Evolutionary conservation across 768 basidiomycete species (phyloP).

Genomic region (Psilocybe azurescens): DNA sequence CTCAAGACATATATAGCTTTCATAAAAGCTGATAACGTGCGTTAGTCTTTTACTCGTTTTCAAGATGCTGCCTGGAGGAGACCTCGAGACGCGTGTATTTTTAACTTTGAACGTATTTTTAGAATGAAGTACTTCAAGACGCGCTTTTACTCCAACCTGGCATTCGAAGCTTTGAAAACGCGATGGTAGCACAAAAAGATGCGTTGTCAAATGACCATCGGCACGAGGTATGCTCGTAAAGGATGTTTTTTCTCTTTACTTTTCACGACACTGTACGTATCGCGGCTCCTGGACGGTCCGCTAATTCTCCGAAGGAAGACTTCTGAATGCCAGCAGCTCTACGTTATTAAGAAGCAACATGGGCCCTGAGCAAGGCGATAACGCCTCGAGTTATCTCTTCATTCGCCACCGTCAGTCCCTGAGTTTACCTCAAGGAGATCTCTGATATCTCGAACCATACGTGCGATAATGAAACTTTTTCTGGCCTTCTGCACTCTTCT

Average conservation of each 20-base stretch:
- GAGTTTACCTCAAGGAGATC: background rate
- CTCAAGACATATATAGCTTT: too few relatives aligned
- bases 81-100: background rate
- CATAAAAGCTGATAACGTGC: too few relatives aligned
- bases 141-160: background rate
- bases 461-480: background rate
- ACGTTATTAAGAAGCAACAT: background rate
- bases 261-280: background rate
- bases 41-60: too few relatives aligned
- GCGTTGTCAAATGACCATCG: background rate
- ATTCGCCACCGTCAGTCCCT: background rate
- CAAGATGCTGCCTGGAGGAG: background rate
- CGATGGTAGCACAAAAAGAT: background rate
- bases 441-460: background rate
- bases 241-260: too few relatives aligned
- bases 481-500: slow-evolving; percentile 14
- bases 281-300: background rate
- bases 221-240: too few relatives aligned
- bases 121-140: background rate
- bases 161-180: background rate
- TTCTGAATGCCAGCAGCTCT: background rate
- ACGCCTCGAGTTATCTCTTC: background rate
- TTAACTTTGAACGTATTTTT: background rate
- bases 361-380: background rate
- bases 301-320: background rate